Evolutionary conservation across 148 eudicot genomes (phyloP).

Genomic region (Rheum nobile): DNA sequence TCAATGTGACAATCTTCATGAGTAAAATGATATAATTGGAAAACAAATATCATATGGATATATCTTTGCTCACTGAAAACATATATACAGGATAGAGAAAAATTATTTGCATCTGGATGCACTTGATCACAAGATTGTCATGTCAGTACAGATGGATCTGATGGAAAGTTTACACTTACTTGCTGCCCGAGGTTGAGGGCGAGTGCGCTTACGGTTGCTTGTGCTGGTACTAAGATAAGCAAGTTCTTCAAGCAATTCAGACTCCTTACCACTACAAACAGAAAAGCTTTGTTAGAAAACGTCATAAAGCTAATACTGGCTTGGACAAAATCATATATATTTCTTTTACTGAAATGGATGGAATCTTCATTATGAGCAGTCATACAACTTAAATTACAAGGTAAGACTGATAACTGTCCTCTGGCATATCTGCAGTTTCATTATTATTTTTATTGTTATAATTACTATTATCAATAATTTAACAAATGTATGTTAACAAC

Average conservation of each 20-base stretch:
- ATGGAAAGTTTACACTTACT: conserved; percentile 26
- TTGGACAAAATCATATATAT: neutral
- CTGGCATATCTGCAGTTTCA: neutral
- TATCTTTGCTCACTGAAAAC: neutral
- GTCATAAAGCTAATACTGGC: neutral
- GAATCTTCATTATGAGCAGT: neutral
- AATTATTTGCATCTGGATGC: conserved; percentile 4
- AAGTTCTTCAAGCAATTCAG: conserved; percentile 83
- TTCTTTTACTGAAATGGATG: neutral
- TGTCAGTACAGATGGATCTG: neutral
- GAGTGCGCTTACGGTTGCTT: conserved; percentile 44
- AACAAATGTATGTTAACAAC: neutral
- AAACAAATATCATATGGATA: neutral
- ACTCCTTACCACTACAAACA: conserved; percentile 56
- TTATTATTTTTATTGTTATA: no score
- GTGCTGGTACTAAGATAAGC: conserved; percentile 44
- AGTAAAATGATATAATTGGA: neutral
- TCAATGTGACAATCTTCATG: neutral
- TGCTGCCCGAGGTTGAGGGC: conserved; percentile 45
- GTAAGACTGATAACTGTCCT: neutral
- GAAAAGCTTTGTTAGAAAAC: neutral
- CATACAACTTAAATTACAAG: neutral
- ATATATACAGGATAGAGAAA: neutral
- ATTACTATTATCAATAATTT: neutral
- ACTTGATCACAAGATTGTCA: neutral